Percentiles rank a stretch among this genome's conserved stretches.
phyloP scores from a whole-genome alignment of 805 yeast species.

The Metschnikowia shivogae region DNA sequence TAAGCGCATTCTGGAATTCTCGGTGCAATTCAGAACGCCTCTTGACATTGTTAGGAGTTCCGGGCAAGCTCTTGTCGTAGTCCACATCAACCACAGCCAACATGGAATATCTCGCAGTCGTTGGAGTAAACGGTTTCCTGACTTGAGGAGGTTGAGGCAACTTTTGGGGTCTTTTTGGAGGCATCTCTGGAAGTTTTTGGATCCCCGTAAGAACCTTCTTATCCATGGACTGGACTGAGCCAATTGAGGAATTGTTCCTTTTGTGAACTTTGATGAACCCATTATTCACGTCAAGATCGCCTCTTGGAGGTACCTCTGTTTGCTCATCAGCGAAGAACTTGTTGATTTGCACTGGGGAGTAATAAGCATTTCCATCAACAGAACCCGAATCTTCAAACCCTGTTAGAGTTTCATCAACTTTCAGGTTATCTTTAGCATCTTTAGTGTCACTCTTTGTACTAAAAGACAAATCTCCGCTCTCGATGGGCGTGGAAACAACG shows the following conservation, averaged over 20 bases:
- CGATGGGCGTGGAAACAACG: not conserved
- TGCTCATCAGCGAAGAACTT: conserved; percentile 14
- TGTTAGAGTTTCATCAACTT: not conserved
- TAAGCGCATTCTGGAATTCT: not conserved
- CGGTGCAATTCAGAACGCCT: not conserved
- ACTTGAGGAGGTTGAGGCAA: not conserved
- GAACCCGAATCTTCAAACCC: not conserved
- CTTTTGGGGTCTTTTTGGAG: not conserved
- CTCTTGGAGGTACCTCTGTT: conserved; percentile 18
- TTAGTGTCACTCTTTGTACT: not conserved
- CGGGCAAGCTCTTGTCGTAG: conserved; percentile 15
- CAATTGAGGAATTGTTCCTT: conserved; percentile 9
- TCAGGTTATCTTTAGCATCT: not conserved
- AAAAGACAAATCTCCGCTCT: not conserved
- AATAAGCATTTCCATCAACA: not conserved
- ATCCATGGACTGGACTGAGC: conserved; percentile 8
- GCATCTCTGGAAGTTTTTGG: not conserved
- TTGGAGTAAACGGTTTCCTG: not conserved
- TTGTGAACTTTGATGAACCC: conserved; percentile 12
- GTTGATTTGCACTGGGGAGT: conserved; percentile 14
- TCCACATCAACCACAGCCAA: conserved; percentile 16
- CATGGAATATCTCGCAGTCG: conserved; percentile 12
- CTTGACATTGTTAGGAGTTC: conserved; percentile 8
- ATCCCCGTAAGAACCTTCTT: not conserved
- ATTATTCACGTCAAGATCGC: conserved; percentile 13